A percentile compares a stretch with the other conserved stretches of the same genome.
Conservation (phyloP, 495 filamentous ascomycete species). For the Penicillium coprophilum region DNA sequence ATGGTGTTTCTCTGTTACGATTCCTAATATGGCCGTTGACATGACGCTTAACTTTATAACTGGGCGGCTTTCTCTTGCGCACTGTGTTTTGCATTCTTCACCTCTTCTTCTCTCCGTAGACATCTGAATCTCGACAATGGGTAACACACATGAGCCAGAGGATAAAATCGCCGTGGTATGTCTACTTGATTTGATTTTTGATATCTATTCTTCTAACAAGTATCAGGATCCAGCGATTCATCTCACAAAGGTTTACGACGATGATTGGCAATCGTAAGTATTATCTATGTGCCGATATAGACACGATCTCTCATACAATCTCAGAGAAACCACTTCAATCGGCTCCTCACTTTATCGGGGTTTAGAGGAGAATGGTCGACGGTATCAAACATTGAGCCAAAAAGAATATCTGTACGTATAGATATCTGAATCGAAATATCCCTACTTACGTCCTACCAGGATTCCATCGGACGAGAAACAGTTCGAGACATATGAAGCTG, state of each 20-base stretch:
- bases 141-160: neutral
- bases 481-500: slow-evolving; percentile 27
- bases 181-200: neutral
- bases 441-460: neutral
- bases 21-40: too few relatives aligned
- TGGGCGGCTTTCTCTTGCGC: neutral
- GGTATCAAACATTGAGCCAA: slow-evolving; percentile 19
- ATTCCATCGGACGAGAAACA: slow-evolving; percentile 27
- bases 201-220: neutral
- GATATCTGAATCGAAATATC: neutral
- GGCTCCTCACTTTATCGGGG: slow-evolving; percentile 22
- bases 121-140: neutral
- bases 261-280: slow-evolving; percentile 20
- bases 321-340: slow-evolving; percentile 24
- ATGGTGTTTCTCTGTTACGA: too few relatives aligned
- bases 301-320: neutral
- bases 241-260: neutral
- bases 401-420: slow-evolving; percentile 15
- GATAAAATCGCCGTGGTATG: slow-evolving; percentile 1
- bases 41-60: too few relatives aligned
- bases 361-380: slow-evolving; percentile 23
- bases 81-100: too few relatives aligned
- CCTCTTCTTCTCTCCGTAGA: neutral
- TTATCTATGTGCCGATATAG: neutral
- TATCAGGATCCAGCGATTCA: slow-evolving; percentile 10